Percentiles rank a stretch among this genome's conserved stretches.
Evolutionary conservation across 495 filamentous ascomycete species (phyloP).

Genomic region (Neurospora sp.): DNA sequence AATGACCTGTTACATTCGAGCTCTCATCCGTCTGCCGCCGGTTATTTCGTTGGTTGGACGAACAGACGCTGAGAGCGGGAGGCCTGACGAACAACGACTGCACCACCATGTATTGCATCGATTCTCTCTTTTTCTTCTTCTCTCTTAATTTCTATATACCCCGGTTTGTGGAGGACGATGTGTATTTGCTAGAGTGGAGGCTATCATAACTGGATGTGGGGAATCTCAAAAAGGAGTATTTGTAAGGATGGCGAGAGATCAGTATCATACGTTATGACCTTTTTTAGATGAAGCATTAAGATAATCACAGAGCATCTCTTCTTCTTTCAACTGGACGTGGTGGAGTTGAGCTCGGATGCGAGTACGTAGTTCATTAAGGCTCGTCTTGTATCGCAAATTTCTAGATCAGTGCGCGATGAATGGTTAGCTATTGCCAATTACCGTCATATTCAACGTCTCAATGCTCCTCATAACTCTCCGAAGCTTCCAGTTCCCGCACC

Average conservation of each 20-base stretch:
- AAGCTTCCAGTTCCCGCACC: neutral
- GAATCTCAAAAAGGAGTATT: neutral
- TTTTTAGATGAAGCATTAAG: conserved; percentile 7
- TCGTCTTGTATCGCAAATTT: neutral
- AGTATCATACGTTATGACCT: neutral
- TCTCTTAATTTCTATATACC: neutral
- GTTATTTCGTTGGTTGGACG: neutral
- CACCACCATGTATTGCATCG: neutral
- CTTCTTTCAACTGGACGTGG: neutral
- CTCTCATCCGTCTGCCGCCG: neutral
- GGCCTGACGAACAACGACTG: neutral
- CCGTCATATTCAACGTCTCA: neutral
- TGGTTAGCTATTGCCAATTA: neutral
- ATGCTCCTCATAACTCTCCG: neutral
- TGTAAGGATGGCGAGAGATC: neutral
- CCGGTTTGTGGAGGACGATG: neutral
- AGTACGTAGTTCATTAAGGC: neutral
- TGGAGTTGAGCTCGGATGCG: neutral
- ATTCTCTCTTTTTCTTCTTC: neutral
- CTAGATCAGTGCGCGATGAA: neutral
- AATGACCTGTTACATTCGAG: neutral
- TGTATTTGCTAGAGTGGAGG: neutral
- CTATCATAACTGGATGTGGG: neutral
- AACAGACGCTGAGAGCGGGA: neutral
- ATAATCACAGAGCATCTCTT: conserved; percentile 7